A percentile compares a stretch with the other conserved stretches of the same genome.
phyloP scores from a whole-genome alignment of 495 filamentous ascomycete genomes.

The Pyrenula aspistea region DNA sequence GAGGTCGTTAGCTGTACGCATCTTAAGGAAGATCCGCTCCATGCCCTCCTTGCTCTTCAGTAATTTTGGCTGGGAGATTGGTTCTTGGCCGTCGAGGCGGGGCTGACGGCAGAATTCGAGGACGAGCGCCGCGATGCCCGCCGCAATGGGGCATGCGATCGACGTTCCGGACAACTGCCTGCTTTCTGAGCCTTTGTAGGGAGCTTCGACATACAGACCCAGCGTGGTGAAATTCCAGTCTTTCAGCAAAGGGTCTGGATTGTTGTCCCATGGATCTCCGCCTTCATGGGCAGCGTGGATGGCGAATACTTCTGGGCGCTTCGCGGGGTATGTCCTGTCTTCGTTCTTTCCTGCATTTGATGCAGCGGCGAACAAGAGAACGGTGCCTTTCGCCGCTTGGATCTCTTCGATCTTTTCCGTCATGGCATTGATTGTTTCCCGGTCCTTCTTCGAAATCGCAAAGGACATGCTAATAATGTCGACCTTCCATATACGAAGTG shows the following conservation, averaged over 20 bases:
- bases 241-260: background rate
- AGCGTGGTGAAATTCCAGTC: slow-evolving; percentile 5
- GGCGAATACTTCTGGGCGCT: slow-evolving; percentile 4
- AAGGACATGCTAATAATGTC: slow-evolving; percentile 20
- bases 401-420: background rate
- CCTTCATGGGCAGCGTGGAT: slow-evolving; percentile 7
- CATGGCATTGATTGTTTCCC: background rate
- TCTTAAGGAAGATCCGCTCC: no score
- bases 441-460: slow-evolving; percentile 5
- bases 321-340: slow-evolving; percentile 7
- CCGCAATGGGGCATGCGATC: slow-evolving; percentile 8
- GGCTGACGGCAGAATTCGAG: slow-evolving; percentile 4
- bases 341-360: slow-evolving; percentile 6
- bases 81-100: no score
- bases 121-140: slow-evolving; percentile 8
- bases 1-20: no score
- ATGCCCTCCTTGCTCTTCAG: no score
- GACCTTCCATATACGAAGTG: slow-evolving; percentile 9
- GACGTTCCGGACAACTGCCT: no score
- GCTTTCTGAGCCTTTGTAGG: no score
- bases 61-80: no score
- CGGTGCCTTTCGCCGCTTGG: background rate
- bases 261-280: slow-evolving; percentile 4
- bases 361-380: slow-evolving; percentile 11
- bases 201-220: slow-evolving; percentile 4